These are phyloP conservation scores for Ophiostoma quercus DNA, from an alignment of 2,329 filamentous ascomycete species.

Conservation along the genomic window DNA sequence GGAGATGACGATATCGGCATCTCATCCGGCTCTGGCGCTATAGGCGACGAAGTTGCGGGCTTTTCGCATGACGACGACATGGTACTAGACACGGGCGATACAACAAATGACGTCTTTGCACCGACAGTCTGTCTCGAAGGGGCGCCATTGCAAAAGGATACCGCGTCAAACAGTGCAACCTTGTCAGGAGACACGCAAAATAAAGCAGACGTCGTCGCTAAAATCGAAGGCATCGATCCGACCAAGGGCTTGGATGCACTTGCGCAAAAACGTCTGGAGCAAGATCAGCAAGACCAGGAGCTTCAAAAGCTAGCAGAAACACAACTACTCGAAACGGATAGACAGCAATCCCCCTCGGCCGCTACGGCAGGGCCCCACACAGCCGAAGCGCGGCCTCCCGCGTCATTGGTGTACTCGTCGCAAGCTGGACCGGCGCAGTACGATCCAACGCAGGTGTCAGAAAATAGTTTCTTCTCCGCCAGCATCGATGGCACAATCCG, in stretches of 20 bases:
- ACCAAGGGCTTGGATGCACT: background rate
- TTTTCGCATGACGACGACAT: constrained; percentile 32
- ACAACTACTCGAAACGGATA: constrained; percentile 17
- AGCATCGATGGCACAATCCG: constrained; percentile 81
- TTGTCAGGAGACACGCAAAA: background rate
- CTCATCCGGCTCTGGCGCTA: constrained; percentile 38
- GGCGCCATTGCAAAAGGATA: background rate
- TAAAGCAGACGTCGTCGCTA: background rate
- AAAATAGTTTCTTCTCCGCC: constrained; percentile 81
- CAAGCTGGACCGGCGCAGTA: constrained; percentile 39
- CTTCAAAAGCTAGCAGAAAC: constrained; percentile 19
- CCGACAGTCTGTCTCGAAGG: background rate
- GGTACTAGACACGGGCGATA: constrained; percentile 39
- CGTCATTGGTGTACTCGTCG: constrained; percentile 35
- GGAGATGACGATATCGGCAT: constrained; percentile 64
- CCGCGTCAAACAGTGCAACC: background rate
- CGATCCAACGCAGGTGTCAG: constrained; percentile 57
- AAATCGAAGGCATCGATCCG: too few species aligned
- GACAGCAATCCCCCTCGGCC: background rate
- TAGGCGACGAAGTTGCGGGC: constrained; percentile 18
- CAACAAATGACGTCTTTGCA: constrained; percentile 33
- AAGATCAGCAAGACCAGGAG: constrained; percentile 19
- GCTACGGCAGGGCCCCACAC: background rate
- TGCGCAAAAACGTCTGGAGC: constrained; percentile 19
- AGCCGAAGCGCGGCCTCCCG: background rate